These are phyloP conservation scores for Neurospora sp. DNA, from an alignment of 2,329 filamentous ascomycete species.

Conservation along the genomic window DNA sequence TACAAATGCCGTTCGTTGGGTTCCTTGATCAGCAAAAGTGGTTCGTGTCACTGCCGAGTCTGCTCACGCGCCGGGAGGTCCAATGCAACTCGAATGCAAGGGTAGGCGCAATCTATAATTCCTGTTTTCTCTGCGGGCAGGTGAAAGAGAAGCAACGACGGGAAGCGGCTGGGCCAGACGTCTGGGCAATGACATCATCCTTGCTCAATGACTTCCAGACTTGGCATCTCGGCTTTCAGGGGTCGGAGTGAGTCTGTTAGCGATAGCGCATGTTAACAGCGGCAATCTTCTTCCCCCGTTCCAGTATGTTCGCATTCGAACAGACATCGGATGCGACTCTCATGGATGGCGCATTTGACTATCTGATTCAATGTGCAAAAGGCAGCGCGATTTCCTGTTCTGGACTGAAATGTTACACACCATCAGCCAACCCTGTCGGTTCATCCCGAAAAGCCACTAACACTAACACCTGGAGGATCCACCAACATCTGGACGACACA, in stretches of 20 bases:
- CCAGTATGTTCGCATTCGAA: neutral
- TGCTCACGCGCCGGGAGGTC: neutral
- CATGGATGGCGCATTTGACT: neutral
- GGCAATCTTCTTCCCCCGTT: neutral
- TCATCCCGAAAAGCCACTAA: neutral
- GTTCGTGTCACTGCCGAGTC: neutral
- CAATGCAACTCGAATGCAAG: neutral
- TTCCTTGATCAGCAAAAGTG: neutral
- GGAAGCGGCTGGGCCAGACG: neutral
- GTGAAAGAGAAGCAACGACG: neutral
- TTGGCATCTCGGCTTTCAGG: neutral
- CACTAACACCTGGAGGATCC: neutral
- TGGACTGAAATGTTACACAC: neutral
- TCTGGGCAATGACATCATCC: neutral
- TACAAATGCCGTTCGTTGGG: neutral
- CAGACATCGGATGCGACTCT: neutral
- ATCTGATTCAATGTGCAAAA: too few species aligned
- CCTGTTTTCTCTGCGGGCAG: neutral
- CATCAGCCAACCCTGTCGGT: neutral
- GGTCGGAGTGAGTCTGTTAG: neutral
- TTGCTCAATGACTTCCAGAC: neutral
- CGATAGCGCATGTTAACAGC: neutral
- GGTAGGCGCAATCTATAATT: neutral
- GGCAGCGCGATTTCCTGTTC: neutral
- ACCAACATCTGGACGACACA: neutral